Conservation (phyloP, 139 green algal species). For the Picochlorum sp. region DNA sequence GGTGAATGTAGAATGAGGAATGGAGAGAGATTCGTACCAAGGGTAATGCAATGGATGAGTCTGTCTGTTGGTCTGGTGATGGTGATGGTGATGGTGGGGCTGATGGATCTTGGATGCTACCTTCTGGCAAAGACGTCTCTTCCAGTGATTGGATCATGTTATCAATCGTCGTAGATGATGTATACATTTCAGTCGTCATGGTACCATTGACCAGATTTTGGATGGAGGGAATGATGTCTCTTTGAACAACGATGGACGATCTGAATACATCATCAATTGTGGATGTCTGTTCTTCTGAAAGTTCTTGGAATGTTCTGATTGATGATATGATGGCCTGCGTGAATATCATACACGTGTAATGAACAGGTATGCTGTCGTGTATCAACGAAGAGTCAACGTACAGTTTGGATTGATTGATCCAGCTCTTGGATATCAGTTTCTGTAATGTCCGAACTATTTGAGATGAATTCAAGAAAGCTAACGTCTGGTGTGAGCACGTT, state of each 20-base stretch:
- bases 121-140: neutral
- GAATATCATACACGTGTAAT: neutral
- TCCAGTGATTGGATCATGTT: neutral
- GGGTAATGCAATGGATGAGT: neutral
- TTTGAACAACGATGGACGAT: neutral
- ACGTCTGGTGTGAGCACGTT: too few relatives aligned
- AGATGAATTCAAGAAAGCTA: too few relatives aligned
- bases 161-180: neutral
- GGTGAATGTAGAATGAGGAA: too few relatives aligned
- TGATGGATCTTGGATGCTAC: neutral
- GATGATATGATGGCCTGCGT: neutral
- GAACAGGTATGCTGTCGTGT: too few relatives aligned
- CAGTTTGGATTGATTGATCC: too few relatives aligned
- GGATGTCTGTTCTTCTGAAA: neutral
- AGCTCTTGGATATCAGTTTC: too few relatives aligned
- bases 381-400: too few relatives aligned
- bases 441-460: too few relatives aligned
- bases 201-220: neutral
- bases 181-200: neutral
- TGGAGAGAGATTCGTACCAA: neutral
- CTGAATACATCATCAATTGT: neutral
- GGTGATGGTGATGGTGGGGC: neutral
- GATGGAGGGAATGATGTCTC: neutral
- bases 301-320: neutral
- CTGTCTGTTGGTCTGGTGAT: neutral